These are phyloP conservation scores for Cyclostephanos invisitatus DNA, from an alignment of 108 stramenopile species.

Conservation along the genomic window DNA sequence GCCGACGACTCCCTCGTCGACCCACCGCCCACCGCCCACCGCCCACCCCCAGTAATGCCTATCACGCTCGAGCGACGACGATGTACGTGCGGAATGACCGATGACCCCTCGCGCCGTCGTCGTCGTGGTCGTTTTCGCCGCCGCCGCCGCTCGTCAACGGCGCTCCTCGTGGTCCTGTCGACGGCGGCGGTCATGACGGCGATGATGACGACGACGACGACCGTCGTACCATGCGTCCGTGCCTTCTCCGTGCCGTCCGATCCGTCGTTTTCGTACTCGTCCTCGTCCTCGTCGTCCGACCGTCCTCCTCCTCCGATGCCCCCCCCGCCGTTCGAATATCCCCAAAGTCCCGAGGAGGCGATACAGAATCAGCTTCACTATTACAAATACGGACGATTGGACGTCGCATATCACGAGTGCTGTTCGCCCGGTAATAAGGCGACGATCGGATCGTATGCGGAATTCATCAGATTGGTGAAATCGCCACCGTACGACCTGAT, in stretches of 20 bases:
- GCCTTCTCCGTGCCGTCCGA: neutral
- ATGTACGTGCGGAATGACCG: too few relatives aligned
- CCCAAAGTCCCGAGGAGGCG: constrained; percentile 32
- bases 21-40: too few relatives aligned
- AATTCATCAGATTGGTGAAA: constrained; percentile 19
- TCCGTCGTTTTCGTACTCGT: neutral
- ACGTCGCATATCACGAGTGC: constrained; percentile 10
- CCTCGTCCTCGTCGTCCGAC: constrained; percentile 5
- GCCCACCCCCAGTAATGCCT: too few relatives aligned
- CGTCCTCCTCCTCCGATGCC: neutral
- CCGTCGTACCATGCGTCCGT: neutral
- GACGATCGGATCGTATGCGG: constrained; percentile 26
- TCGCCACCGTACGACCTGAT: constrained; percentile 38
- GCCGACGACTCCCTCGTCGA: too few relatives aligned
- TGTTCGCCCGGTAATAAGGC: constrained; percentile 32
- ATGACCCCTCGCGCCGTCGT: too few relatives aligned
- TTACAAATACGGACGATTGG: constrained; percentile 21
- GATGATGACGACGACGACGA: too few relatives aligned
- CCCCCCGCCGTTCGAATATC: constrained; percentile 4
- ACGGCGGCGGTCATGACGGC: too few relatives aligned
- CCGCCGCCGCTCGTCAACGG: neutral
- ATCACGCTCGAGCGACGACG: too few relatives aligned
- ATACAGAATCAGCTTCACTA: constrained; percentile 39
- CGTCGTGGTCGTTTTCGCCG: too few relatives aligned
- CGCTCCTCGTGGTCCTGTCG: neutral